Evolutionary conservation across 306 rosid species (phyloP), one percentile per base, ranked within the genome.

Genomic region (Medicago truncatula): DNA sequence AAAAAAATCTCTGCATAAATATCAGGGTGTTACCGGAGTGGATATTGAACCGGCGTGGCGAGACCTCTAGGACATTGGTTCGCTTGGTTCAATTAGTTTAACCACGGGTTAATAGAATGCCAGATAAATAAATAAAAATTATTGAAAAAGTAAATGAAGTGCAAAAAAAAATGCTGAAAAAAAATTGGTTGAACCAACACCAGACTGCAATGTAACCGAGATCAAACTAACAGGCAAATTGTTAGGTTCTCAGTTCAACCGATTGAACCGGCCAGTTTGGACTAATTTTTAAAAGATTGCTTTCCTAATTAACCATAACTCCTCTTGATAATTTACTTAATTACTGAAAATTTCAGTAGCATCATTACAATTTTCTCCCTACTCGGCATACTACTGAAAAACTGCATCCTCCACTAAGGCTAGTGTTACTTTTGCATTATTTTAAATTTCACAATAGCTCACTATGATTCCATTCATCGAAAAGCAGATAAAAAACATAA

Each of bases 281-380:
- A 8, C 44, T 1, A 11, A 11, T 40, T 40, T 40, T 2, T 40
- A 40, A 40, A 9, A 40, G 10, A 40, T 40, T 40, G 44, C 8
- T 8, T 10, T 43, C 49, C 49, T 21, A 74, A 59, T 60, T 67
- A 67, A 21, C 58, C 69, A 36, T 53, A 79, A 72, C 25, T 52
- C 59, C 53, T 56, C 53, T 41, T 12, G 59, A 43, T 65, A 65
- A 57, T 65, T 79, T 14, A 72, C 36, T 23, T 50, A 16, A 52
- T 71, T 53, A 40, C 14, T 17, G 14, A 62, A 71, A 12, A 21
- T 28, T 7, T 36, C 18, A 53, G 41, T 31, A 44, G 41, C 74
- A 72, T 12, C 15, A 66, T 67, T 67, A 80, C 74, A 65, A 79
- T 66, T 31, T 25, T 64, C 67, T 71, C 70, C 68, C 20, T 18